phyloP scores from a whole-genome alignment of 2,329 filamentous ascomycete species.

The Aspergillus pseudonomiae region DNA sequence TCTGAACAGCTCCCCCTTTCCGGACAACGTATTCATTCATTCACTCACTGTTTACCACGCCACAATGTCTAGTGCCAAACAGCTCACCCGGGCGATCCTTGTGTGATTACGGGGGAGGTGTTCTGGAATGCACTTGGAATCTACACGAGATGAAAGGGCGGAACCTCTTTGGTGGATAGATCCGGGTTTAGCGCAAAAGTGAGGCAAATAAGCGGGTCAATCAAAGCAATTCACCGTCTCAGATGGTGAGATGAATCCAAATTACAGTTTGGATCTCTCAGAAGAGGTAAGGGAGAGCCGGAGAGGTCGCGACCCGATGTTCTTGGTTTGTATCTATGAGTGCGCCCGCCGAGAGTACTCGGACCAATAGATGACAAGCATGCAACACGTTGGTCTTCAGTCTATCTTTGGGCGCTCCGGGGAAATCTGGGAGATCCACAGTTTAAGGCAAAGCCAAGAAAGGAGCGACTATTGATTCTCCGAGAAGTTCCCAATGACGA shows the following conservation, averaged over 20 bases:
- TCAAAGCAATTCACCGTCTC: constrained; percentile 12
- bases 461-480: constrained; percentile 13
- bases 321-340: constrained; percentile 15
- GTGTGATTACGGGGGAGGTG: constrained; percentile 14
- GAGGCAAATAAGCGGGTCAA: constrained; percentile 25
- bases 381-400: constrained; percentile 24
- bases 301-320: constrained; percentile 8
- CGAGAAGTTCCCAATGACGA: constrained; percentile 12
- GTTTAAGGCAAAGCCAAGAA: constrained; percentile 13
- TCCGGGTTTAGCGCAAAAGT: constrained; percentile 18
- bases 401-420: constrained; percentile 17
- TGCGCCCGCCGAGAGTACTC: constrained; percentile 8
- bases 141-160: constrained; percentile 23
- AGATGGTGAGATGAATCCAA: constrained; percentile 11
- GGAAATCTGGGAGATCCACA: constrained; percentile 23
- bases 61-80: constrained; percentile 12
- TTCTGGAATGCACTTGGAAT: constrained; percentile 28
- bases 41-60: constrained; percentile 12
- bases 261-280: constrained; percentile 3
- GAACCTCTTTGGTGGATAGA: constrained; percentile 25
- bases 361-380: constrained; percentile 21
- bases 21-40: constrained; percentile 9
- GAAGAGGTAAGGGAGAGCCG: constrained; percentile 16
- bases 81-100: background rate
- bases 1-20: constrained; percentile 12